Base-by-base conservation (phyloP, 2,329 filamentous ascomycete species). In the Chrysoporthe deuterocubensis region DNA sequence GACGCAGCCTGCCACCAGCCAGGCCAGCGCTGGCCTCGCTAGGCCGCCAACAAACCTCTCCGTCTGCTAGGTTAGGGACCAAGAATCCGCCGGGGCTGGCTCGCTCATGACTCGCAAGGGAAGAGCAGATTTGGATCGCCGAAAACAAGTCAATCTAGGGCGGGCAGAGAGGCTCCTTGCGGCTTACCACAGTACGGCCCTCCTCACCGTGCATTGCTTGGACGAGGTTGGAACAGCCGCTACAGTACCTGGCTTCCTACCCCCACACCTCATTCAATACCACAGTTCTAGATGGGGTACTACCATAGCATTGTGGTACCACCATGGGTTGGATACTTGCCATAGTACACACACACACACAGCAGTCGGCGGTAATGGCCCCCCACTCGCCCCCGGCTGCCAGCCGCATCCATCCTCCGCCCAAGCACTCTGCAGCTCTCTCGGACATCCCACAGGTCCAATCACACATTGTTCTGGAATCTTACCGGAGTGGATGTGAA, bases 381-480 rank as follows among this genome's bases (percentile, higher is more conserved):
- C 26, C 50, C 50, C 50, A 14, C 21, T 21, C 50, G 7, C 26
- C 58, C 58, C 26, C 50, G 32, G 48, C 21, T 16, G 50, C 50
- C 32, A 5, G 43, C 59, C 59, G 54, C 21, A 57, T n/a, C 32
- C 54, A 62, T 32, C 21, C 43, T 62, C n/a, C 9, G 42, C 8
- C 48, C 50, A 60, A 60, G 58, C 58, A 46, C 37, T 18, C 21
- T 54, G 50, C 54, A 57, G 18, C 18, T 37, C 54, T 37, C 18
- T 37, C 54, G 54, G 42, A 62, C 42, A 34, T 48, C 26, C 26
- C 44, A 62, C 32, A 37, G 21, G 7, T 37, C 59, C 43, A 34
- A 34, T 50, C 59, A 43, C 21, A 18, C 43, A 32, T 62, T 46
- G 32, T 62, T 62, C 43, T 62, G 59, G 59, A 62, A 62, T 46